Conservation (phyloP, 2,329 filamentous ascomycete genomes). For the Stromatinia cepivora region DNA sequence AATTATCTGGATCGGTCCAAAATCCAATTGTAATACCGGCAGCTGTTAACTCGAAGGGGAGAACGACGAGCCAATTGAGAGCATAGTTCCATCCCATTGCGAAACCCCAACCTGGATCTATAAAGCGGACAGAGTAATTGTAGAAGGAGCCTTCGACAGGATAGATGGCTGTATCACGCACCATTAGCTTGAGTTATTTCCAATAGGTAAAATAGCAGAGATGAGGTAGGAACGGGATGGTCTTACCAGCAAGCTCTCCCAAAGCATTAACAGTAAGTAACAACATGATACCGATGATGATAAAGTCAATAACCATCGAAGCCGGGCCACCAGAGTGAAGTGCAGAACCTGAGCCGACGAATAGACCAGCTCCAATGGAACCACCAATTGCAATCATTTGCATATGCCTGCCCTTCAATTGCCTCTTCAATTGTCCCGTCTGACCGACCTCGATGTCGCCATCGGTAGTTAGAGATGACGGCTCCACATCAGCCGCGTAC, state of each 20-base stretch:
- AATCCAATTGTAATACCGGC: slow-evolving; percentile 81
- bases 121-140: slow-evolving; percentile 85
- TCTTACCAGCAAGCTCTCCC: slow-evolving; percentile 82
- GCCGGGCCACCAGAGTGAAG: slow-evolving; percentile 60
- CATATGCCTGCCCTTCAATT: slow-evolving; percentile 51
- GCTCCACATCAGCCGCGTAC: slow-evolving; percentile 22
- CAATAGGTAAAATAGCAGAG: background rate
- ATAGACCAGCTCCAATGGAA: slow-evolving; percentile 52
- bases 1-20: slow-evolving; percentile 60
- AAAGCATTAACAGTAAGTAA: slow-evolving; percentile 67
- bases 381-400: slow-evolving; percentile 55
- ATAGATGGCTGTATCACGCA: slow-evolving; percentile 54
- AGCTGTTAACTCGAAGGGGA: slow-evolving; percentile 84
- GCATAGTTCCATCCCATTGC: slow-evolving; percentile 95
- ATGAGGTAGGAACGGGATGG: background rate
- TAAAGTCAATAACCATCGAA: slow-evolving; percentile 73
- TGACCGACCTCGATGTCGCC: slow-evolving; percentile 33
- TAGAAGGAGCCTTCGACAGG: slow-evolving; percentile 91
- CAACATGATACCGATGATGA: slow-evolving; percentile 75
- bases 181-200: slow-evolving; percentile 8
- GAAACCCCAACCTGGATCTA: slow-evolving; percentile 95
- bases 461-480: slow-evolving; percentile 8
- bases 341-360: slow-evolving; percentile 49
- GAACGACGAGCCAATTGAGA: slow-evolving; percentile 79
- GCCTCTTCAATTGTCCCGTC: slow-evolving; percentile 41